A percentile compares a stretch with the other conserved stretches of the same genome.
These are phyloP conservation scores for Syzygium malaccense DNA, from an alignment of 441 rosid species.

Conservation along the genomic window DNA sequence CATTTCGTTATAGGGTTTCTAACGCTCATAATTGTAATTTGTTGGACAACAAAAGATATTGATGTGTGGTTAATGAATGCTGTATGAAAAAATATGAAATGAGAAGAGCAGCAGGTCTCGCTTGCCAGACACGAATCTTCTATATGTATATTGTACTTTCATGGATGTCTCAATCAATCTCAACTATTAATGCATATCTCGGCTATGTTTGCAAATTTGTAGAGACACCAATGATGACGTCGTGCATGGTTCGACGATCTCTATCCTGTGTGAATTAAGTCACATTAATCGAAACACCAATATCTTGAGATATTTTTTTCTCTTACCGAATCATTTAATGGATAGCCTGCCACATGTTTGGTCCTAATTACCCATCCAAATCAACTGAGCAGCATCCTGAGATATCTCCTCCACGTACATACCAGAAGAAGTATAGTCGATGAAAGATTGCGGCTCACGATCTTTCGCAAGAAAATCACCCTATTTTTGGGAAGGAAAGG, in stretches of 20 bases:
- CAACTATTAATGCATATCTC: not conserved
- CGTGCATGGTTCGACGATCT: not conserved
- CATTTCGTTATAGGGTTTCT: not conserved
- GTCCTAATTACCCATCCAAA: not conserved
- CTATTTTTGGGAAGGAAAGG: not conserved
- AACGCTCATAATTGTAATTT: not conserved
- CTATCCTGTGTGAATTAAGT: not conserved
- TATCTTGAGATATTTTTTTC: not conserved
- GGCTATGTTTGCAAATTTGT: not conserved
- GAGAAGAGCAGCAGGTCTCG: not conserved
- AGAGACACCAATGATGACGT: not conserved
- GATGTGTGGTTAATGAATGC: fast-evolving
- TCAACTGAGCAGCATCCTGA: not conserved
- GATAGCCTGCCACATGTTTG: not conserved
- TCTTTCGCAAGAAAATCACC: not conserved
- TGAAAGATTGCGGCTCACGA: not conserved
- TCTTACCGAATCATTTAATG: not conserved
- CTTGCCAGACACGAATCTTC: not conserved
- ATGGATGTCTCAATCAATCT: not conserved
- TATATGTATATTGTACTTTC: not conserved
- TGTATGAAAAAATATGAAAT: not conserved
- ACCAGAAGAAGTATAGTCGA: not conserved
- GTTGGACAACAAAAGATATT: not conserved
- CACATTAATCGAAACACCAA: not conserved
- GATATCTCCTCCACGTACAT: not conserved